phyloP scores from a whole-genome alignment of 257 asterid species.

The Solanum commersonii region DNA sequence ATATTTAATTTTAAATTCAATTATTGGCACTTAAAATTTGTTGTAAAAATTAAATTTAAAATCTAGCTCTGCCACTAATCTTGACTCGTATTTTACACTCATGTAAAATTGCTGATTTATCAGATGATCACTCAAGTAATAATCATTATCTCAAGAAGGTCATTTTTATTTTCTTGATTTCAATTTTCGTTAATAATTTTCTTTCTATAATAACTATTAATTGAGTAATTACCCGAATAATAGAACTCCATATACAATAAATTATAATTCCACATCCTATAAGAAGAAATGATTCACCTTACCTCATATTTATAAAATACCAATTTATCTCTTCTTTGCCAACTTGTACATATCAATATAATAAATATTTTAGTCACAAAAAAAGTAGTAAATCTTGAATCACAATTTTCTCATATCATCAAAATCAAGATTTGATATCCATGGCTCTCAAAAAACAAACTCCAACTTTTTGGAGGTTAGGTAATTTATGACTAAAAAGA shows the following conservation, averaged over 20 bases:
- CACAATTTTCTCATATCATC: constrained; percentile 2
- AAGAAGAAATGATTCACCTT: constrained; percentile 11
- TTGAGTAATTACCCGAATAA: neutral
- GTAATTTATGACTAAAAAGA: neutral
- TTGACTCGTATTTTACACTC: neutral
- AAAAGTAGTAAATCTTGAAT: constrained; percentile 4
- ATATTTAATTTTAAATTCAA: neutral
- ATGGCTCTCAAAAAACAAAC: neutral
- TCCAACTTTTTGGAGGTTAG: neutral
- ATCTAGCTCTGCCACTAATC: neutral
- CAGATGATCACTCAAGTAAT: neutral
- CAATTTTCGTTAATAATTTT: neutral
- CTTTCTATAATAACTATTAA: neutral
- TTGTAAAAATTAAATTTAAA: neutral
- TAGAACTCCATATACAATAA: neutral
- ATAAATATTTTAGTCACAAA: neutral
- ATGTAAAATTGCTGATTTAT: constrained; percentile 18
- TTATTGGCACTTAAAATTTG: neutral
- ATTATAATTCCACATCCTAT: neutral
- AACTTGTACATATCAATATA: neutral
- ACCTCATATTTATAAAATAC: constrained; percentile 18
- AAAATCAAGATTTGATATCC: neutral
- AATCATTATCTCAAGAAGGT: neutral
- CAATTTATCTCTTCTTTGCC: constrained; percentile 5
- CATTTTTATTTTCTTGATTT: neutral